Evolutionary conservation across 352 stramenopile genomes (phyloP), one percentile per base, ranked within the genome.

Genomic region (Pythium graminicola): DNA sequence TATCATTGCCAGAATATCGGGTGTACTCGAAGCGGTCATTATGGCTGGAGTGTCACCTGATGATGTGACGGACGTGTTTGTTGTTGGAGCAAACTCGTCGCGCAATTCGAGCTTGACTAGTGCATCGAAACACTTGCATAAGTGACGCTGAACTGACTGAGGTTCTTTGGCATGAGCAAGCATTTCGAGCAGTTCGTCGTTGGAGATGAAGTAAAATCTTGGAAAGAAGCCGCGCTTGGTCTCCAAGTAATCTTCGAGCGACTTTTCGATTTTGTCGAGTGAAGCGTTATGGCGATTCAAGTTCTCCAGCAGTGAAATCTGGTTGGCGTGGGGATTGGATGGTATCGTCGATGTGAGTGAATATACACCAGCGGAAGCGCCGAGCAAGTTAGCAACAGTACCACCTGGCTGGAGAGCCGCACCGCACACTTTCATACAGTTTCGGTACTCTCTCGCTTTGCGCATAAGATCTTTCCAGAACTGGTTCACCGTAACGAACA

Each of bases 181-280:
- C 26, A 95, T 89, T 48, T 93, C 81, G 4, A 95, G 54, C 27
- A 95, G 54, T 29, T 94, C 85, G 42, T 93, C 84, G 54, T 93
- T 93, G 27, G 80, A 87, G 43, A 95, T 83, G 52, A 94, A 95
- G 48, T 90, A 95, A 40, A 95, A 95, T 1, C 85, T 71, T 1
- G 85, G 82, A 53, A 95, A 95, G 26, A 77, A 73, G 11, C 69
- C 62, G n/a, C 85, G 81, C 40, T 95, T 95, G 6, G 76, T 86
- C 57, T 91, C 80, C 4, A 93, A 26, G 23, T 93, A 93, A 46
- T 90, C 81, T 57, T 89, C 80, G 1, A 92, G 61, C 5, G 79
- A 89, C 49, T 92, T 92, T 44, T 89, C 75, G 26, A 90, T 83
- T 19, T 62, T 68, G 22, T 92, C 81, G 1, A 92, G 63, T 3